A percentile compares a stretch with the other conserved stretches of the same genome.
Conservation (phyloP, 805 yeast genomes). For the Metschnikowia borealis region DNA sequence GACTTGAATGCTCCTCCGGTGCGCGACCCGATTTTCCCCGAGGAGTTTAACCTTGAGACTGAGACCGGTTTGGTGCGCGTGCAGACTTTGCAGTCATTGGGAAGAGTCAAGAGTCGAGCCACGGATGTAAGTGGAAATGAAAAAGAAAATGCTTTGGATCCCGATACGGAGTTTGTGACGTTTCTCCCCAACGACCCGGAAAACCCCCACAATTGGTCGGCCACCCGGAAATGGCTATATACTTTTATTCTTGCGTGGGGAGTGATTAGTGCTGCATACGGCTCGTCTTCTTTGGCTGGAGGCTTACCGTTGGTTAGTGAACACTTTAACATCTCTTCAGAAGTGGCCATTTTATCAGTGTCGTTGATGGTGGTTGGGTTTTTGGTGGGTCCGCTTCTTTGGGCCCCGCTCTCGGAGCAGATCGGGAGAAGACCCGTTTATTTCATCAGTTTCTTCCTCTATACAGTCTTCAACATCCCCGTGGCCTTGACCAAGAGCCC, state of each 20-base stretch:
- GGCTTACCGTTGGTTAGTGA: constrained; percentile 68
- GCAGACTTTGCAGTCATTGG: constrained; percentile 61
- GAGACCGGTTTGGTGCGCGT: constrained; percentile 85
- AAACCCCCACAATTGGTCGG: constrained; percentile 85
- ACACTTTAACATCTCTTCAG: constrained; percentile 64
- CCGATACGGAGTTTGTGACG: constrained; percentile 80
- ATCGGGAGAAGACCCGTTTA: constrained; percentile 85
- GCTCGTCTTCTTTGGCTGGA: constrained; percentile 87
- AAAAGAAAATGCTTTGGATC: constrained; percentile 30
- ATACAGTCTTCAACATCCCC: constrained; percentile 79
- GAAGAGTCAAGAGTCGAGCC: constrained; percentile 40
- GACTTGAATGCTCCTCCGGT: constrained; percentile 46
- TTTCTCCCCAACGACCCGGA: constrained; percentile 76
- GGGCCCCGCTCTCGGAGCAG: constrained; percentile 87
- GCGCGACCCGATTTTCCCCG: constrained; percentile 78
- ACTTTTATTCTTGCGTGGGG: constrained; percentile 65
- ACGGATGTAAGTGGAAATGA: constrained; percentile 18
- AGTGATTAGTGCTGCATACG: constrained; percentile 89
- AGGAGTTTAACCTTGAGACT: constrained; percentile 86
- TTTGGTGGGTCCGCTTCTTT: constrained; percentile 78
- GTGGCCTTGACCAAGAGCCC: constrained; percentile 82
- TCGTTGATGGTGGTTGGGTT: constrained; percentile 89
- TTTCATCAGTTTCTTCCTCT: constrained; percentile 67
- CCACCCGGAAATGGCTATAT: constrained; percentile 53
- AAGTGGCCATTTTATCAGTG: constrained; percentile 75